phyloP scores from a whole-genome alignment of 164 flowering plant species.

The Nymphaea colorata region DNA sequence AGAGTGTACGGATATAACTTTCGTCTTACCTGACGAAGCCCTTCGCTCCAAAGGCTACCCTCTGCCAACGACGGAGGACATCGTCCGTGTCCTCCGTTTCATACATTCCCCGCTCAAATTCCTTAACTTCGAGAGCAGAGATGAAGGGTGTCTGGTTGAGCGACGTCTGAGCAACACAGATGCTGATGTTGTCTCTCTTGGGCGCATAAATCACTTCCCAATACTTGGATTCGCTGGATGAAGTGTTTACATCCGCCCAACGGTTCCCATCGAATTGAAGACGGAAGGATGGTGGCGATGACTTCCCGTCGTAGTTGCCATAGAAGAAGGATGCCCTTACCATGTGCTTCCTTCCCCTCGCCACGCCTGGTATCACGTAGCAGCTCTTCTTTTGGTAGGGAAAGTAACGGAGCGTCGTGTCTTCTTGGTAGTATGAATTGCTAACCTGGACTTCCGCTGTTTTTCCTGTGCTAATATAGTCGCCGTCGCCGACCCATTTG shows the following conservation, averaged over 20 bases:
- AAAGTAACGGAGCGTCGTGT: slow-evolving; percentile 26
- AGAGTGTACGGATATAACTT: no score
- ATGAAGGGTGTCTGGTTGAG: slow-evolving; percentile 28
- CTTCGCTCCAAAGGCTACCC: slow-evolving; percentile 17
- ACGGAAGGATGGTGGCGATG: slow-evolving; percentile 23
- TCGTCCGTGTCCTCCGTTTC: background rate
- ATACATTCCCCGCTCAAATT: slow-evolving; percentile 18
- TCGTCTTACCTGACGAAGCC: background rate
- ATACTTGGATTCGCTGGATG: background rate
- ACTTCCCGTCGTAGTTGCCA: slow-evolving; percentile 22
- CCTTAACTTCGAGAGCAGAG: slow-evolving; percentile 25
- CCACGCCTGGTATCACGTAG: slow-evolving; percentile 9
- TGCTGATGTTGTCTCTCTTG: slow-evolving; percentile 9
- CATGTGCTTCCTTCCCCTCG: slow-evolving; percentile 6
- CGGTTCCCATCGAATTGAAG: slow-evolving; percentile 23
- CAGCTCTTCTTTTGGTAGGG: slow-evolving; percentile 22
- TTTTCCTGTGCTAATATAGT: slow-evolving; percentile 12
- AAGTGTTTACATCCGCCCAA: slow-evolving; percentile 14
- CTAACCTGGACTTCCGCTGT: slow-evolving; percentile 2
- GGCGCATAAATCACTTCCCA: slow-evolving; percentile 16
- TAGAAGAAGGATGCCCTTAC: slow-evolving; percentile 11
- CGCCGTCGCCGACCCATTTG: slow-evolving; percentile 17
- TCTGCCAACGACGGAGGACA: slow-evolving; percentile 14
- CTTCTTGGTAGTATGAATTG: slow-evolving; percentile 3
- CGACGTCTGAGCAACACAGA: slow-evolving; percentile 28